phyloP scores from a whole-genome alignment of 495 filamentous ascomycete genomes.

The Neurospora sublineolata region DNA sequence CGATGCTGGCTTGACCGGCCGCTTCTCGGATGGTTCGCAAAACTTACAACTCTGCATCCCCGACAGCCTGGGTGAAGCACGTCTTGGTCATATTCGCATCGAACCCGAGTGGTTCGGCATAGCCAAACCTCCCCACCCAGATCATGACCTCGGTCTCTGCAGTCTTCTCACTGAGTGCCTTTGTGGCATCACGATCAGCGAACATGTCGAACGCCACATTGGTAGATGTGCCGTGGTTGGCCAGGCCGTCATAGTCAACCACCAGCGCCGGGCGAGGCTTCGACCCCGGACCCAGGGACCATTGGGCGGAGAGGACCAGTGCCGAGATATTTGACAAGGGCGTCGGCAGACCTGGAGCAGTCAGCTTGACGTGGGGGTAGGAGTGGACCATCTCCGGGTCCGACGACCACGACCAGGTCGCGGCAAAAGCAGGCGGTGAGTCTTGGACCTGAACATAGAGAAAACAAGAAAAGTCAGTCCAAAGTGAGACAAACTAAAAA shows the following conservation, averaged over 20 bases:
- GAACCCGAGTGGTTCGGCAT: conserved; percentile 16
- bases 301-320: conserved; percentile 13
- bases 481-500: background rate
- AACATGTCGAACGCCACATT: conserved; percentile 25
- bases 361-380: conserved; percentile 24
- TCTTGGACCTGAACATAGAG: conserved; percentile 13
- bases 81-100: background rate
- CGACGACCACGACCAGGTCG: conserved; percentile 18
- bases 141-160: conserved; percentile 24
- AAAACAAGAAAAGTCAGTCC: background rate
- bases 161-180: conserved; percentile 9
- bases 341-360: conserved; percentile 9
- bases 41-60: conserved; percentile 15
- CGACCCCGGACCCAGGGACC: conserved; percentile 23
- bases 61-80: conserved; percentile 5
- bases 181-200: conserved; percentile 13
- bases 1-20: background rate
- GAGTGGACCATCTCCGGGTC: conserved; percentile 16
- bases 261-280: conserved; percentile 5
- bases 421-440: conserved; percentile 19
- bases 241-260: conserved; percentile 11
- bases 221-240: conserved; percentile 7
- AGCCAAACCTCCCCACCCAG: conserved; percentile 18
- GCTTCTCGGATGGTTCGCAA: background rate
- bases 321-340: conserved; percentile 21